These are phyloP conservation scores for Murraya paniculata DNA, from an alignment of 345 rosid species.

Conservation along the genomic window DNA sequence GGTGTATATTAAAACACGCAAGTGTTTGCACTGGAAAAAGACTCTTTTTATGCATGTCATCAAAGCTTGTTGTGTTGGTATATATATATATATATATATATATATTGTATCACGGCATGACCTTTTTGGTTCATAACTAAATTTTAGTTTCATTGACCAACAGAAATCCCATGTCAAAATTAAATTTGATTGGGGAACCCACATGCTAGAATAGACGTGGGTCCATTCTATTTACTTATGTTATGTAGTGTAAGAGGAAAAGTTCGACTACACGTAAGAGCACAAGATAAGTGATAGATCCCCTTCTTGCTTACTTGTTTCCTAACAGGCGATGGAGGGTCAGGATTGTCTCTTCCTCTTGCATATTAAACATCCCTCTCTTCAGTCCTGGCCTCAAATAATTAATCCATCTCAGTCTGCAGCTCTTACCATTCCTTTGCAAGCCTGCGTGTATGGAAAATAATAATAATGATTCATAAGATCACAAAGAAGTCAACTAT, in stretches of 20 bases:
- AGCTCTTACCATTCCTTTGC: conserved; percentile 93
- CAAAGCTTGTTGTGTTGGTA: too few species aligned
- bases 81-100: not conserved
- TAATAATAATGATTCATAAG: not conserved
- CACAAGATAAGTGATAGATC: not conserved
- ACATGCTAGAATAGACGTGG: not conserved
- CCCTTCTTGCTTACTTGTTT: conserved; percentile 60
- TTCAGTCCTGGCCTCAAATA: conserved; percentile 87
- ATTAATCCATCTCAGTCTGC: conserved; percentile 93
- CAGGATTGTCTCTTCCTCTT: conserved; percentile 73
- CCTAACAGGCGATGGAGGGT: conserved; percentile 70
- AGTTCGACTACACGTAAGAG: too few species aligned
- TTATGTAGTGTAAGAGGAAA: not conserved
- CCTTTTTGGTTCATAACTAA: not conserved
- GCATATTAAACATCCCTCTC: conserved; percentile 51
- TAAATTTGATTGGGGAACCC: not conserved
- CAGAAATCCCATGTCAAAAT: not conserved
- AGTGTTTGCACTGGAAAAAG: too few species aligned
- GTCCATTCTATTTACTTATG: not conserved
- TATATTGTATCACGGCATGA: not conserved
- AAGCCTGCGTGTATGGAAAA: conserved; percentile 43
- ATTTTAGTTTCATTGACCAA: not conserved
- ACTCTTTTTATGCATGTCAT: too few species aligned
- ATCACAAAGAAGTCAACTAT: not conserved
- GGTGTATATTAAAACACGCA: too few species aligned